Evolutionary conservation across 768 basidiomycete species (phyloP).

Genomic region (Pilatotrama ljubarskyi): DNA sequence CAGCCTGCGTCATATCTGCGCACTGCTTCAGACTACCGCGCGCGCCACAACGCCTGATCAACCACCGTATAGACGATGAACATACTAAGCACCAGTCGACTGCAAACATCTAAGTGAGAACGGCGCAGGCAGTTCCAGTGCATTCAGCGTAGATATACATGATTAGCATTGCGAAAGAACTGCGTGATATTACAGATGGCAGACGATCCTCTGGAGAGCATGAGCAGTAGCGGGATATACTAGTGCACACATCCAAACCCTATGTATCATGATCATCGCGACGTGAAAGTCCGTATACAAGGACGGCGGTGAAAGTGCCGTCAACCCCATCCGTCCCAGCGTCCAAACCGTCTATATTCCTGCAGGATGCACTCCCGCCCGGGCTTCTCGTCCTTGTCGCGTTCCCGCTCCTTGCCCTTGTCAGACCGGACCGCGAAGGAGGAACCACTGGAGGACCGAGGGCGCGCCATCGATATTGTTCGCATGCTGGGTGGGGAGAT

Average conservation of each 20-base stretch:
- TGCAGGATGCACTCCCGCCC: constrained; percentile 66
- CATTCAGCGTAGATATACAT: constrained; percentile 3
- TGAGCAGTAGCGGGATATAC: constrained; percentile 5
- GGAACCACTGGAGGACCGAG: constrained; percentile 55
- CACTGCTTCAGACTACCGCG: no score
- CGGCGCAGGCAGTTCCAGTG: neutral
- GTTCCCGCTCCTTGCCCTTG: constrained; percentile 63
- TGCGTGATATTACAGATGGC: constrained; percentile 11
- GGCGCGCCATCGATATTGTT: constrained; percentile 39
- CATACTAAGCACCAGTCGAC: no score
- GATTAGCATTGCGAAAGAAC: constrained; percentile 1
- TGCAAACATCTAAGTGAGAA: no score
- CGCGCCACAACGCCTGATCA: no score
- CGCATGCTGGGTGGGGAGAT: constrained; percentile 48
- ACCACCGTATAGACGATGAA: no score
- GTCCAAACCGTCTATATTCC: constrained; percentile 80
- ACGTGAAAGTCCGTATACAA: neutral
- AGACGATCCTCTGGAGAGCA: constrained; percentile 4
- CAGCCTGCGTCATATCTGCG: neutral
- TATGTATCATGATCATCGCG: constrained; percentile 1
- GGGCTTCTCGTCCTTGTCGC: constrained; percentile 58
- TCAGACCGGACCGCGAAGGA: constrained; percentile 48
- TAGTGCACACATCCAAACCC: constrained; percentile 11
- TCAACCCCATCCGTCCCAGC: constrained; percentile 83
- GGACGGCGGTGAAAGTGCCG: neutral